A percentile compares a stretch with the other conserved stretches of the same genome.
Evolutionary conservation across 345 rosid genomes (phyloP).

Genomic region (Eutrema japonicum): DNA sequence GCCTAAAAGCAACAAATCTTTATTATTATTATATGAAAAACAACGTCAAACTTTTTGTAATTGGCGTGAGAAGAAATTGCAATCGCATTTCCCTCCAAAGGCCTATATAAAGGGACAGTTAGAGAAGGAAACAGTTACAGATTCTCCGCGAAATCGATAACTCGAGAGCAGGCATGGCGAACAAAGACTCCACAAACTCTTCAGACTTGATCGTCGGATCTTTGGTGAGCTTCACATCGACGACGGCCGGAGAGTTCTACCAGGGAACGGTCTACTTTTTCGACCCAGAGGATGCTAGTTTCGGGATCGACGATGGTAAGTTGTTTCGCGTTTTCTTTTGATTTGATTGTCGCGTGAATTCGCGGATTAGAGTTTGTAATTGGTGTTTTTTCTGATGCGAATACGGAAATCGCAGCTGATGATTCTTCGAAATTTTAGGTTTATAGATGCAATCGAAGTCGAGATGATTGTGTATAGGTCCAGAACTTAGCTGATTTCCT

Average conservation of each 20-base stretch:
- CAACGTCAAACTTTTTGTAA: neutral
- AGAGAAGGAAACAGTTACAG: neutral
- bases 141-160: neutral
- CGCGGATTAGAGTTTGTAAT: neutral
- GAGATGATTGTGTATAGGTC: neutral
- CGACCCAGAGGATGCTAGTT: neutral
- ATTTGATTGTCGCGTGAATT: neutral
- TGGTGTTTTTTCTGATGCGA: constrained; percentile 4
- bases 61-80: neutral
- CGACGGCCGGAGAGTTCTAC: neutral
- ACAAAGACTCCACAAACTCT: neutral
- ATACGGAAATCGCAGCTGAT: neutral
- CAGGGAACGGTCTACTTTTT: neutral
- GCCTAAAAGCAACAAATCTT: too few relatives aligned
- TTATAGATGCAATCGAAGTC: neutral
- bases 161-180: constrained; percentile 20
- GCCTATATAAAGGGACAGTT: constrained; percentile 4
- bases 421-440: neutral
- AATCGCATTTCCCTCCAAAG: constrained; percentile 29
- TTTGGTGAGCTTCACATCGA: neutral
- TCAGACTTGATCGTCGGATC: constrained; percentile 23
- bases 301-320: constrained; percentile 13
- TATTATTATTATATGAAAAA: too few relatives aligned
- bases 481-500: neutral
- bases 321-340: neutral